A percentile compares a stretch with the other conserved stretches of the same genome.
These are phyloP conservation scores for Dactylellina haptotyla DNA, from an alignment of 2,329 filamentous ascomycete species.

Conservation along the genomic window DNA sequence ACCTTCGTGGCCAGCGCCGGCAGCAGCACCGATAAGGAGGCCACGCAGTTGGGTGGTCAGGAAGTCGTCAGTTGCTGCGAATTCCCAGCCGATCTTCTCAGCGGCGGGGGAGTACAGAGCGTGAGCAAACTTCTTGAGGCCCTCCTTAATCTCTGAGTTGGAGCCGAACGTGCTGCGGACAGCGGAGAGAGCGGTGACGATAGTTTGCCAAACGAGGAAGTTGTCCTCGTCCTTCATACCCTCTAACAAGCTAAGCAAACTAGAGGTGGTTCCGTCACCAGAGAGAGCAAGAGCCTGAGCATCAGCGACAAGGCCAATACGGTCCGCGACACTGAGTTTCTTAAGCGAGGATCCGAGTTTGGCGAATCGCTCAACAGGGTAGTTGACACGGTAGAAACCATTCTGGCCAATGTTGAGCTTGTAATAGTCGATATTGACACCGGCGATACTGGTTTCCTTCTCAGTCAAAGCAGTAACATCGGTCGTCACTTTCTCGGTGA, in stretches of 20 bases:
- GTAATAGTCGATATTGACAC: conserved; percentile 83
- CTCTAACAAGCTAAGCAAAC: conserved; percentile 82
- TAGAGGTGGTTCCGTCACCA: conserved; percentile 82
- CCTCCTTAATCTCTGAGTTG: conserved; percentile 72
- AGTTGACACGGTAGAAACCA: conserved; percentile 92
- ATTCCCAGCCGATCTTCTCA: conserved; percentile 86
- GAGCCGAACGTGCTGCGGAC: conserved; percentile 87
- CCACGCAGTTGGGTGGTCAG: conserved; percentile 84
- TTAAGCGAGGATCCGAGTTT: conserved; percentile 82
- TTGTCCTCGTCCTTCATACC: conserved; percentile 84
- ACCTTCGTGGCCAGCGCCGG: conserved; percentile 78
- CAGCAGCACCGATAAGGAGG: conserved; percentile 79
- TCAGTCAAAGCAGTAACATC: conserved; percentile 75
- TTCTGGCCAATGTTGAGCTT: conserved; percentile 91
- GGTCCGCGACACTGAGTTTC: conserved; percentile 83
- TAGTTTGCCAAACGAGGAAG: conserved; percentile 89
- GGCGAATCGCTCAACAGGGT: conserved; percentile 81
- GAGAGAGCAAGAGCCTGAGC: conserved; percentile 88
- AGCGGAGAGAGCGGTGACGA: conserved; percentile 77
- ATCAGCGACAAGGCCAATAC: conserved; percentile 90
- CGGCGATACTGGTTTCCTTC: conserved; percentile 79
- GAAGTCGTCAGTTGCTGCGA: conserved; percentile 79
- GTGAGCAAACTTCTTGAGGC: conserved; percentile 80
- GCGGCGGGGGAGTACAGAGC: conserved; percentile 79
- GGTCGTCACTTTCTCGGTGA: conserved; percentile 63